Base-by-base conservation (phyloP, 1,139 yeast genomes). In the Hyphopichia buzzinii region DNA sequence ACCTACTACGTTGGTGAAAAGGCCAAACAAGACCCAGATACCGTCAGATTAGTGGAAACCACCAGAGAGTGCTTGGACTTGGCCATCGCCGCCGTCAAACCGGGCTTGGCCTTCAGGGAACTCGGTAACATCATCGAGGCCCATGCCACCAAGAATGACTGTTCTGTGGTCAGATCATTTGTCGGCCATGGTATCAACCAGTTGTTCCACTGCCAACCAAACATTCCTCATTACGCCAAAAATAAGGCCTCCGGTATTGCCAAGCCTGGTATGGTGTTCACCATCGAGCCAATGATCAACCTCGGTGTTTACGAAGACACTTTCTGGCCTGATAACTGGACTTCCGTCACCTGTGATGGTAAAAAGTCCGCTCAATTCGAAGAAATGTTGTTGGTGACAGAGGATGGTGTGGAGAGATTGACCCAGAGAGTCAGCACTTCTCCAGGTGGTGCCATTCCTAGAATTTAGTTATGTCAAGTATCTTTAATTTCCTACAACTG, bases 251-350 rank as follows among this genome's bases (percentile, higher is more conserved):
- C 90, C 32, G 99, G 98, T 39, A 81, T 87, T 36, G 90, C 94
- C 64, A 88, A 88, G 57, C 90, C 96, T 14, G 99, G 99, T 15
- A 86, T 90, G 84, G 90, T 88, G 12, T 94, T 94, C 67, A 94
- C 99, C 15, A 89, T 94, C 41, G 99, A 94, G 64, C 99, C 99
- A 31, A 94, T 94, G 99, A 77, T 94, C 50, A 85, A 88, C 55
- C 69, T 83, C 46, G 98, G 98, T n/a, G 68, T 84, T 1, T 83
- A 79, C 66, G 78, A 78, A 52, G 98, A 90, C 59, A 64, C 76
- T 40, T 72, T 81, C 36, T 94, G 99, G 99, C 98, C 98, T 1
- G 99, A 94, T 60, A 86, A 87, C 62, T 94, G 99, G 99, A 94
- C 99, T 10, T 79, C 95, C 1, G 77, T 80, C 17, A 92, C 97